phyloP scores from a whole-genome alignment of 2,329 filamentous ascomycete genomes.

The Aspergillus luchuensis region DNA sequence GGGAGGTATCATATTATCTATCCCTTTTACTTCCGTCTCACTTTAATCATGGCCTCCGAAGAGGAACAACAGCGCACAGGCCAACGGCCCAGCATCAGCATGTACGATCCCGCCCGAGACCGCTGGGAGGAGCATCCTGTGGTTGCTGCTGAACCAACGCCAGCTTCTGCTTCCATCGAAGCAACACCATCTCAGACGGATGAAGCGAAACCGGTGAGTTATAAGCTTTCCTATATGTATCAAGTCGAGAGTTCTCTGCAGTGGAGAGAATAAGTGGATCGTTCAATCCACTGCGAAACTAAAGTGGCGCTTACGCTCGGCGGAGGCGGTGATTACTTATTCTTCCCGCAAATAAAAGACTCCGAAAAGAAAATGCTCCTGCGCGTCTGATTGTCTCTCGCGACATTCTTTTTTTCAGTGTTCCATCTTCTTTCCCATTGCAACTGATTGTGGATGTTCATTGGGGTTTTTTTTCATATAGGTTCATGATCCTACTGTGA shows the following conservation, averaged over 20 bases:
- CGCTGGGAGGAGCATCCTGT: conserved; percentile 21
- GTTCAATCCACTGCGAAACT: too few species aligned
- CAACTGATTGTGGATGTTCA: neutral
- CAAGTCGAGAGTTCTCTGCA: too few species aligned
- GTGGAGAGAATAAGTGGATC: too few species aligned
- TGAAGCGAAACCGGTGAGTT: too few species aligned
- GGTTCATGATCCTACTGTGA: neutral
- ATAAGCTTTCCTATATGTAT: too few species aligned
- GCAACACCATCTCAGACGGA: neutral
- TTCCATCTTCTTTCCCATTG: neutral
- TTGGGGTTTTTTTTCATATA: too few species aligned
- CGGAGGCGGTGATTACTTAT: conserved; percentile 3
- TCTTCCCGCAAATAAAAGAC: too few species aligned
- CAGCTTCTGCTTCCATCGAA: neutral
- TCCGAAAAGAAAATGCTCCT: too few species aligned
- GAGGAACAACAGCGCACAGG: conserved; percentile 10
- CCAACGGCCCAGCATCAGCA: conserved; percentile 15
- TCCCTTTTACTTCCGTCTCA: neutral
- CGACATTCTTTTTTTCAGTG: neutral
- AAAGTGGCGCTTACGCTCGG: neutral
- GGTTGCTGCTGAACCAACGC: neutral
- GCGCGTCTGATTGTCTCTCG: too few species aligned
- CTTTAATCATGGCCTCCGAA: conserved; percentile 13
- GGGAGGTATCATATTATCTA: neutral
- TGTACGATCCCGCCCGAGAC: conserved; percentile 31